These are phyloP conservation scores for Metschnikowia hibisci DNA, from an alignment of 805 yeast genomes.

Conservation along the genomic window DNA sequence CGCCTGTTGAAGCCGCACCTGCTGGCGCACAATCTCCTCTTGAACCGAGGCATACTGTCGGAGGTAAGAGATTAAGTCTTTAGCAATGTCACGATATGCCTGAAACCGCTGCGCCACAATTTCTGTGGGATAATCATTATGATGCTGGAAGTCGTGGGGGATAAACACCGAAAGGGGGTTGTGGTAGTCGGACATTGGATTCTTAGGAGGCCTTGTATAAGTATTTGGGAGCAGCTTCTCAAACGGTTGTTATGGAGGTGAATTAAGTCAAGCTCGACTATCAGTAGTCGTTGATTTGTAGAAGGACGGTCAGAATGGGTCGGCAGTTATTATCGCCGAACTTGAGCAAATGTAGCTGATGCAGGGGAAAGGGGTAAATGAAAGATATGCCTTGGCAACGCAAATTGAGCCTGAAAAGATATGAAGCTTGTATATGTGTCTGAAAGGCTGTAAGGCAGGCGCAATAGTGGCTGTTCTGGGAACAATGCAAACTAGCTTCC, in stretches of 20 bases:
- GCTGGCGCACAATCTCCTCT: slow-evolving; percentile 85
- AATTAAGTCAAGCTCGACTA: too few species aligned
- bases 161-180: slow-evolving; percentile 40
- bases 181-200: slow-evolving; percentile 19
- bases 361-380: too few species aligned
- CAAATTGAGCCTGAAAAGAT: too few species aligned
- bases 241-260: too few species aligned
- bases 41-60: slow-evolving; percentile 79
- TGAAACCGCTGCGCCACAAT: slow-evolving; percentile 76
- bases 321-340: too few species aligned
- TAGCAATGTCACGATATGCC: slow-evolving; percentile 80
- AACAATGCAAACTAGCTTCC: slow-evolving; percentile 2
- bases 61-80: slow-evolving; percentile 69
- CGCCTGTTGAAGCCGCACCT: slow-evolving; percentile 74
- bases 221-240: too few species aligned
- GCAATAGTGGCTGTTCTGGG: slow-evolving; percentile 3
- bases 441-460: slow-evolving; percentile 1
- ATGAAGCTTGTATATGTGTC: not conserved
- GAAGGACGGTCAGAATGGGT: too few species aligned
- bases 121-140: slow-evolving; percentile 69
- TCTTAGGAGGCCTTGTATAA: too few species aligned
- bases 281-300: too few species aligned
- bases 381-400: too few species aligned
- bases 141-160: slow-evolving; percentile 33
- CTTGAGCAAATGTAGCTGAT: too few species aligned